These are phyloP conservation scores for Chamaecyparis obtusa DNA, from an alignment of 75 land plant genomes.

Conservation along the genomic window DNA sequence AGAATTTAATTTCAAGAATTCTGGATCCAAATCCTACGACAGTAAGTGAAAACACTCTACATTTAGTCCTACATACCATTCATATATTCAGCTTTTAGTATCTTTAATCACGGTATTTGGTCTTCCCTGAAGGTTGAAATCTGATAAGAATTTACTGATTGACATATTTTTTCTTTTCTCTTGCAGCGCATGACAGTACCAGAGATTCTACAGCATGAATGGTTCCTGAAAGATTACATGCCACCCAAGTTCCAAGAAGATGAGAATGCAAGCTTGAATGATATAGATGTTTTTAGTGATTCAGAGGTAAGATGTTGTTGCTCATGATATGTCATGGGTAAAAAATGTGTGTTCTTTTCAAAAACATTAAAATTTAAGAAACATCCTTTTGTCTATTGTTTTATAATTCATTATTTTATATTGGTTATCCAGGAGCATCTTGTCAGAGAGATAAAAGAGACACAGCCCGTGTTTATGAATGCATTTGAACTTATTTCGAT, in stretches of 20 bases:
- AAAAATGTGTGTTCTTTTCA: background rate
- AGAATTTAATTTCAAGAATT: constrained; percentile 67
- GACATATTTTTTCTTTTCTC: background rate
- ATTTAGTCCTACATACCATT: background rate
- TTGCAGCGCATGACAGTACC: constrained; percentile 79
- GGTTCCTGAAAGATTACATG: constrained; percentile 85
- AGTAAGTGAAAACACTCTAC: constrained; percentile 39
- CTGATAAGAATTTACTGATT: background rate
- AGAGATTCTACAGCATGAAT: constrained; percentile 72
- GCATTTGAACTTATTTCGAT: constrained; percentile 95
- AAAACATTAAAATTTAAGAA: constrained; percentile 11
- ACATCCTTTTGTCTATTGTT: constrained; percentile 32
- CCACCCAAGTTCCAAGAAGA: constrained; percentile 67
- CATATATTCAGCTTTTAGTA: background rate
- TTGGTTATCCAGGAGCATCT: constrained; percentile 43
- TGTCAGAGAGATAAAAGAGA: constrained; percentile 81
- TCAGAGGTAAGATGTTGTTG: constrained; percentile 48
- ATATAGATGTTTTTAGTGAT: constrained; percentile 80
- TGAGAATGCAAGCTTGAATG: constrained; percentile 69
- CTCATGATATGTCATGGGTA: background rate
- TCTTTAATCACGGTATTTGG: background rate
- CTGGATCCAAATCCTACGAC: constrained; percentile 86
- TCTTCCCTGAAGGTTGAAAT: background rate
- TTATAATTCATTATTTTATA: background rate
- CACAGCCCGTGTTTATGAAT: constrained; percentile 75